Conservation (phyloP, 768 basidiomycete species). For the Boletus tomentosulus region DNA sequence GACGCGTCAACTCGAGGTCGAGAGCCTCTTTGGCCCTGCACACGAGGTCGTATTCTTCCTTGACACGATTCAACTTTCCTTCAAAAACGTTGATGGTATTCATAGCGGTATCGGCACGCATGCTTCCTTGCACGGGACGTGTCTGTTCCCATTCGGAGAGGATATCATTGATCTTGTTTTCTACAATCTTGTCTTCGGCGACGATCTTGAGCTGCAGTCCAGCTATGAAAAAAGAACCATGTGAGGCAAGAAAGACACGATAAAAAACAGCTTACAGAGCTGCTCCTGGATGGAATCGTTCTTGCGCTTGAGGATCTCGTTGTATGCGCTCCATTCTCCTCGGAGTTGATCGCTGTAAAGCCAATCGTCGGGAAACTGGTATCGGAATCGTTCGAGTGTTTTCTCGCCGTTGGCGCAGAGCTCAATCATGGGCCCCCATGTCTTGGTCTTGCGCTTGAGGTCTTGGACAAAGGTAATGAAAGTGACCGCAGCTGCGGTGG, state of each 20-base stretch:
- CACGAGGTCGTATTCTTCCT: constrained; percentile 94
- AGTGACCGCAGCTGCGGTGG: constrained; percentile 96
- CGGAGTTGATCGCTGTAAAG: constrained; percentile 96
- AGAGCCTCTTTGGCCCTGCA: constrained; percentile 96
- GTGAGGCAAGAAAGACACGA: constrained; percentile 7
- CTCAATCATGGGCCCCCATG: constrained; percentile 96
- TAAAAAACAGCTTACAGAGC: constrained; percentile 56
- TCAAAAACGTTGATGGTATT: constrained; percentile 96
- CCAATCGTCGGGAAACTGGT: constrained; percentile 97
- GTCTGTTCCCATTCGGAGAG: constrained; percentile 92
- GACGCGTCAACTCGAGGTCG: constrained; percentile 85
- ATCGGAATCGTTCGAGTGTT: constrained; percentile 94
- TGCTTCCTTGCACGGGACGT: constrained; percentile 93
- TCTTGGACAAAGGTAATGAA: constrained; percentile 99
- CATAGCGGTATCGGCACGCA: constrained; percentile 95
- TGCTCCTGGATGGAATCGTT: constrained; percentile 98
- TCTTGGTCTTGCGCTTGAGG: constrained; percentile 92
- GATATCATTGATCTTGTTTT: constrained; percentile 91
- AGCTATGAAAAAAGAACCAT: constrained; percentile 42
- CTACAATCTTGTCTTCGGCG: constrained; percentile 98
- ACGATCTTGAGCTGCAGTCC: constrained; percentile 99
- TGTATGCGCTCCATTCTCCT: constrained; percentile 98
- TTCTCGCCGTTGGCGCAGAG: constrained; percentile 94
- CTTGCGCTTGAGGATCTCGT: constrained; percentile 96
- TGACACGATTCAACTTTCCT: constrained; percentile 79